Evolutionary conservation across 2,329 filamentous ascomycete species (phyloP).

Genomic region (Colletotrichum sp.): DNA sequence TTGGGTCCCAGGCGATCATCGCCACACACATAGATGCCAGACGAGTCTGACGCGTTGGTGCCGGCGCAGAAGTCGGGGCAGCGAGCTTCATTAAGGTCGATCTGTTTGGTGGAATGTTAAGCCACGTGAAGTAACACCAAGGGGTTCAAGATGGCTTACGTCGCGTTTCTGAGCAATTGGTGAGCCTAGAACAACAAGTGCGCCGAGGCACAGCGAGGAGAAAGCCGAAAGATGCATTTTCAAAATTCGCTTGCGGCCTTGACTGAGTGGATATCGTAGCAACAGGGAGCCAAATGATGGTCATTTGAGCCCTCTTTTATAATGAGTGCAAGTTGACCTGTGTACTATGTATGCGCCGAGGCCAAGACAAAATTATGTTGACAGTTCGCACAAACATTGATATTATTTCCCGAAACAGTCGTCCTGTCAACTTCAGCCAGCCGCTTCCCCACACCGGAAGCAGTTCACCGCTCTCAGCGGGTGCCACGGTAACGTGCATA

Average conservation of each 20-base stretch:
- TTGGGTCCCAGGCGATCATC: too few relatives aligned
- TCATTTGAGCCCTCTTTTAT: not conserved
- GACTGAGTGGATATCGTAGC: too few relatives aligned
- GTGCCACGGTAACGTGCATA: not conserved
- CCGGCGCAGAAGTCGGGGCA: too few relatives aligned
- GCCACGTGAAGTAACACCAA: too few relatives aligned
- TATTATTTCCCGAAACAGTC: not conserved
- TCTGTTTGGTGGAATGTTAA: too few relatives aligned
- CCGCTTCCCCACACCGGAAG: not conserved
- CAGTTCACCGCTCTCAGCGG: not conserved
- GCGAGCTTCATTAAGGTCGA: too few relatives aligned
- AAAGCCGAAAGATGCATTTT: not conserved
- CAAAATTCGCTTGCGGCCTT: not conserved
- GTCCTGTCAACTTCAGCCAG: not conserved
- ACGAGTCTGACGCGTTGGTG: too few relatives aligned
- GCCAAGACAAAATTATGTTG: not conserved
- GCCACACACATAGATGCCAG: too few relatives aligned
- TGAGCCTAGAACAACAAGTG: not conserved
- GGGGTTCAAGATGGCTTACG: too few relatives aligned
- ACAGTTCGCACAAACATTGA: not conserved
- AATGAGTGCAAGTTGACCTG: not conserved
- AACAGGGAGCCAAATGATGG: not conserved
- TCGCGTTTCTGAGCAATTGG: not conserved
- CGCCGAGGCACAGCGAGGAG: not conserved
- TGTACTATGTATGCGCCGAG: not conserved